Percentiles rank a stretch among this genome's conserved stretches.
Evolutionary conservation across 2,329 filamentous ascomycete species (phyloP).

Genomic region (Cordyceps javanica): DNA sequence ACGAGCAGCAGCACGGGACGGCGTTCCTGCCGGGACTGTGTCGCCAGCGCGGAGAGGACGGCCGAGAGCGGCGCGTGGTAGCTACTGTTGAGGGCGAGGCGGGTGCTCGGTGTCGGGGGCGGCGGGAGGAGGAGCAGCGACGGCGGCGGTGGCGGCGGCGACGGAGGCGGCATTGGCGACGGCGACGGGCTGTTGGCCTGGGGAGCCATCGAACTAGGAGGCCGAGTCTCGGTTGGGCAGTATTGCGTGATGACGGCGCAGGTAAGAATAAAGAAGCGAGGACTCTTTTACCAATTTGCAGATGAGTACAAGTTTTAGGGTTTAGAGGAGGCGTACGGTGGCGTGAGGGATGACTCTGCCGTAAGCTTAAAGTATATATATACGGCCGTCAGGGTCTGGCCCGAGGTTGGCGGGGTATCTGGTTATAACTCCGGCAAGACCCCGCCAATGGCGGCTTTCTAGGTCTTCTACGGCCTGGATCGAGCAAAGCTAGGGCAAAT

Average conservation of each 20-base stretch:
- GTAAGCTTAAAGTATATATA: not conserved
- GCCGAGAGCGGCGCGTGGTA: constrained; percentile 55
- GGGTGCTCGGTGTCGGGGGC: constrained; percentile 51
- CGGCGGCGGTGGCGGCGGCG: not conserved
- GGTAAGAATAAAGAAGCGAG: no score
- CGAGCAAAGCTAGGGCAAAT: no score
- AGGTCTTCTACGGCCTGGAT: no score
- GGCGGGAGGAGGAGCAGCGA: constrained; percentile 58
- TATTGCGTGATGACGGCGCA: no score
- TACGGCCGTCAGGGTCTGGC: not conserved
- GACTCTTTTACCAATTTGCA: no score
- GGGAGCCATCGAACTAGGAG: not conserved
- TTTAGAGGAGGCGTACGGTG: no score
- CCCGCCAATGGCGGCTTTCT: not conserved
- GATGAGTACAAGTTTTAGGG: no score
- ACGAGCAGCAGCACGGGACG: constrained; percentile 37
- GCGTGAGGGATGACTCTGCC: not conserved
- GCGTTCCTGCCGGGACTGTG: constrained; percentile 25
- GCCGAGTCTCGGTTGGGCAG: not conserved
- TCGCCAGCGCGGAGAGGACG: constrained; percentile 44
- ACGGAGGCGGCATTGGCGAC: not conserved
- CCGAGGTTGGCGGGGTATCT: constrained; percentile 9
- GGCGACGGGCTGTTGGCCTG: not conserved
- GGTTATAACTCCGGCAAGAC: not conserved
- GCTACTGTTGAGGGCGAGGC: constrained; percentile 46